These are phyloP conservation scores for Boletus speciosus DNA, from an alignment of 768 basidiomycete genomes.

Conservation along the genomic window DNA sequence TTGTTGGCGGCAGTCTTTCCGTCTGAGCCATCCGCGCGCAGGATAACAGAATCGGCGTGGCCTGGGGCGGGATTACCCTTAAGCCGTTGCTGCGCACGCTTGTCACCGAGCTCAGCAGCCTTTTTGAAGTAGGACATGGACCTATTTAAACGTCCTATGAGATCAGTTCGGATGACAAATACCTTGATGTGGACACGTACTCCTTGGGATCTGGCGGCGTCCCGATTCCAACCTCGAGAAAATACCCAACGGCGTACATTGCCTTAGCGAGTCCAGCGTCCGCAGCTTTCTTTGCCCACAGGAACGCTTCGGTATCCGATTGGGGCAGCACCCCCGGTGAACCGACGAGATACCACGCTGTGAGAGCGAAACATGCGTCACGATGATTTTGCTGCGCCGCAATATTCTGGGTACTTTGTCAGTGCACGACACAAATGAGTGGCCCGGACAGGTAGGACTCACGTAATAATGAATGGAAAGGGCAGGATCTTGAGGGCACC, in stretches of 20 bases:
- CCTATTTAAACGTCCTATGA: slow-evolving; percentile 34
- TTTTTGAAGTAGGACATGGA: slow-evolving; percentile 82
- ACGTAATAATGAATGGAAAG: slow-evolving; percentile 99
- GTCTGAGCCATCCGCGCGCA: slow-evolving; percentile 48
- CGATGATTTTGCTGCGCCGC: slow-evolving; percentile 96
- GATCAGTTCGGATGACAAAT: slow-evolving; percentile 1
- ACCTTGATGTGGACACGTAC: slow-evolving; percentile 39
- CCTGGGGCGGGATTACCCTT: slow-evolving; percentile 58
- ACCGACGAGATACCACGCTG: slow-evolving; percentile 99
- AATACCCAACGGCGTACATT: slow-evolving; percentile 98
- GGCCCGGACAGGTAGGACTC: slow-evolving; percentile 33
- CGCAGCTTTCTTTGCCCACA: slow-evolving; percentile 96
- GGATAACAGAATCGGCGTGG: slow-evolving; percentile 58
- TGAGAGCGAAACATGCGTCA: slow-evolving; percentile 96
- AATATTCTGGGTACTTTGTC: slow-evolving; percentile 66
- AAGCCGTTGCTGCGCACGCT: slow-evolving; percentile 84
- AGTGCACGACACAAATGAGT: slow-evolving; percentile 8
- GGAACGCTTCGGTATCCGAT: slow-evolving; percentile 95
- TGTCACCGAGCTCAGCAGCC: slow-evolving; percentile 90
- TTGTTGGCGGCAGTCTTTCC: slow-evolving; percentile 58
- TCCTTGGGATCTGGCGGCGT: slow-evolving; percentile 63
- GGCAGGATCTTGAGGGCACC: slow-evolving; percentile 95
- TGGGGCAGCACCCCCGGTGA: slow-evolving; percentile 97
- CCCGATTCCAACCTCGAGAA: slow-evolving; percentile 92
- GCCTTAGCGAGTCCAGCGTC: slow-evolving; percentile 91